Percentiles rank a stretch among this genome's conserved stretches.
Evolutionary conservation across 257 asterid species (phyloP).

Genomic region (Nicotiana attenuata): DNA sequence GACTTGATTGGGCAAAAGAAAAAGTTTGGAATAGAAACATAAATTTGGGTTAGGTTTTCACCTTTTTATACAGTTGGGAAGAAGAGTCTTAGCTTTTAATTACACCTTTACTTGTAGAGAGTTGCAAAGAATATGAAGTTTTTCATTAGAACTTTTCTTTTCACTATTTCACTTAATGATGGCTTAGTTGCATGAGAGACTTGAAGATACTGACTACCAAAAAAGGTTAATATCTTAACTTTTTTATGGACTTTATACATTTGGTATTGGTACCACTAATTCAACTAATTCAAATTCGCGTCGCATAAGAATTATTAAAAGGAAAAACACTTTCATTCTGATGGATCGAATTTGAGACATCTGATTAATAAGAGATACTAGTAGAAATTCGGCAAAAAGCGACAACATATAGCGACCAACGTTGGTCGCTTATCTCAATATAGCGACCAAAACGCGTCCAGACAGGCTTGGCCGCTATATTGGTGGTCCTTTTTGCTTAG

Average conservation of each 20-base stretch:
- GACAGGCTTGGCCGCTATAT: too few species aligned
- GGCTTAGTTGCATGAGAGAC: neutral
- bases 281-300: neutral
- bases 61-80: constrained; percentile 8
- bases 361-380: neutral
- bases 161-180: neutral
- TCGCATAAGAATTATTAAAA: neutral
- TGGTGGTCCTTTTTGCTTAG: too few species aligned
- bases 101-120: constrained; percentile 7
- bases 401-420: too few species aligned
- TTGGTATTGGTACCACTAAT: too few species aligned
- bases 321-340: fast-evolving
- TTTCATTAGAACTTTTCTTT: neutral
- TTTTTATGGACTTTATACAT: neutral
- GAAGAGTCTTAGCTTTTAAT: neutral
- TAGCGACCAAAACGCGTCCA: too few species aligned
- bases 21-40: neutral
- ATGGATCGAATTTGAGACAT: neutral
- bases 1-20: neutral
- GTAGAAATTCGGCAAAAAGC: too few species aligned
- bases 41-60: neutral
- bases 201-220: neutral
- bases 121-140: constrained; percentile 4
- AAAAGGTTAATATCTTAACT: neutral
- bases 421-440: too few species aligned